Evolutionary conservation across 768 basidiomycete species (phyloP).

Genomic region (Stropharia rugosoannulata): DNA sequence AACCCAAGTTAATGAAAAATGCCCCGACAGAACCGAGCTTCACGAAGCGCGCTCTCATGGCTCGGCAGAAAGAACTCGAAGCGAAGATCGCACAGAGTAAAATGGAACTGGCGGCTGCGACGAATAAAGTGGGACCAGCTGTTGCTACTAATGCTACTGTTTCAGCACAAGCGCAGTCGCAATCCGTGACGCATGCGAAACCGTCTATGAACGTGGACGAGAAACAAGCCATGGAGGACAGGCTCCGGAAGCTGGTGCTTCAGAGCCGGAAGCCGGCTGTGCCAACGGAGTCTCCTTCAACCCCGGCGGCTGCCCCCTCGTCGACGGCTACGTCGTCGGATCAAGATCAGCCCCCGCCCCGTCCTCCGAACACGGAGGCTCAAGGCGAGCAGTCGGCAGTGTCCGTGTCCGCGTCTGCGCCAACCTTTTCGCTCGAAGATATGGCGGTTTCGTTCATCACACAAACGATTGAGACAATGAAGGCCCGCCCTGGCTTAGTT

Average conservation of each 20-base stretch:
- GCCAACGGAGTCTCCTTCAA: not conserved
- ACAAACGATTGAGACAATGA: conserved; percentile 49
- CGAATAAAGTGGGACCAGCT: not conserved
- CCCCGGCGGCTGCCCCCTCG: not conserved
- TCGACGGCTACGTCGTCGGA: not conserved
- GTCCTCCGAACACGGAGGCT: not conserved
- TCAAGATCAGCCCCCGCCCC: not conserved
- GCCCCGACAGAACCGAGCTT: conserved; percentile 36
- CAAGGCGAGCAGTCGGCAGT: not conserved
- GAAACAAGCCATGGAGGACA: conserved; percentile 42
- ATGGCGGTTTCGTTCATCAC: conserved; percentile 59
- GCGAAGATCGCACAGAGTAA: conserved; percentile 38
- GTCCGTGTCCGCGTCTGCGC: conserved; percentile 14
- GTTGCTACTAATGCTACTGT: not conserved
- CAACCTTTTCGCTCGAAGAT: conserved; percentile 43
- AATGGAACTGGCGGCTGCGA: conserved; percentile 29
- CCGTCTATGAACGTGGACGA: conserved; percentile 18
- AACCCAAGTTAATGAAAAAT: conserved; percentile 38
- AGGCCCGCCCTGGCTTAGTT: conserved; percentile 22
- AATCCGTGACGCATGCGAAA: not conserved
- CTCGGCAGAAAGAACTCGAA: conserved; percentile 44
- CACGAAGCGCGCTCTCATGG: conserved; percentile 36
- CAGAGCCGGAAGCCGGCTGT: conserved; percentile 32
- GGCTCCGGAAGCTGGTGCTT: conserved; percentile 36
- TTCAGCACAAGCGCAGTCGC: too few species aligned